phyloP scores from a whole-genome alignment of 2,329 filamentous ascomycete genomes.

The Neofusicoccum umdonicola region DNA sequence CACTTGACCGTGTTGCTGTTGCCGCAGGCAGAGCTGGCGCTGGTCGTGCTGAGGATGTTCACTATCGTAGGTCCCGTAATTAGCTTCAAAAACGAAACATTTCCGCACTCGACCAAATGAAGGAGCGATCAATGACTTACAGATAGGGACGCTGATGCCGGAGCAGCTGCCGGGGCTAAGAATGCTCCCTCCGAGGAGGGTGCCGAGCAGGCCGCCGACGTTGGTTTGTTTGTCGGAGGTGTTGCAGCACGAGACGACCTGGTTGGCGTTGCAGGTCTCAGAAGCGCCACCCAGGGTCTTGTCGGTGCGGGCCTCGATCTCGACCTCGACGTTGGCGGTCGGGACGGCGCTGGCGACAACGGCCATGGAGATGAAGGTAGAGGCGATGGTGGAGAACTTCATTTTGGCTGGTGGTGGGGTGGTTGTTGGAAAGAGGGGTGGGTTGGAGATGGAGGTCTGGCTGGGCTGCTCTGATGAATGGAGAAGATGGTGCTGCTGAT shows the following conservation, averaged over 20 bases:
- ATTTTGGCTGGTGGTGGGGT: conserved; percentile 19
- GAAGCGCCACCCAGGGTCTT: conserved; percentile 11
- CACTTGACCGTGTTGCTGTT: conserved; percentile 19
- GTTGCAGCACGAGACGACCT: conserved; percentile 23
- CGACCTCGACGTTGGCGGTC: neutral
- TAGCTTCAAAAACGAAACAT: neutral
- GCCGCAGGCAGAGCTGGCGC: neutral
- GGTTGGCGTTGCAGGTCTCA: conserved; percentile 18
- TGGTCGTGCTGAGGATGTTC: neutral
- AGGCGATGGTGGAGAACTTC: conserved; percentile 19
- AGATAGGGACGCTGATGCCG: neutral
- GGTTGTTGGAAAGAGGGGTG: neutral
- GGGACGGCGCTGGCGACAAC: conserved; percentile 19
- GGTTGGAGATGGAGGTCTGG: neutral
- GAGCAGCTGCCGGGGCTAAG: conserved; percentile 13
- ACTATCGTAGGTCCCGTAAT: neutral
- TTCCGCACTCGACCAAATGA: neutral
- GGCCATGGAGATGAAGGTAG: conserved; percentile 20
- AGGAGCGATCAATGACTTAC: neutral
- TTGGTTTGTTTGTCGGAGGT: conserved; percentile 11
- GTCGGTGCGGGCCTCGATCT: conserved; percentile 6
- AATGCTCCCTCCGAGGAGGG: conserved; percentile 15
- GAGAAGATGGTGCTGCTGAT: conserved; percentile 17
- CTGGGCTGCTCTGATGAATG: neutral
- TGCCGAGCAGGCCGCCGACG: conserved; percentile 16